Conservation (phyloP, 176 grass and related monocot genomes). For the Aegilops umbellulata region DNA sequence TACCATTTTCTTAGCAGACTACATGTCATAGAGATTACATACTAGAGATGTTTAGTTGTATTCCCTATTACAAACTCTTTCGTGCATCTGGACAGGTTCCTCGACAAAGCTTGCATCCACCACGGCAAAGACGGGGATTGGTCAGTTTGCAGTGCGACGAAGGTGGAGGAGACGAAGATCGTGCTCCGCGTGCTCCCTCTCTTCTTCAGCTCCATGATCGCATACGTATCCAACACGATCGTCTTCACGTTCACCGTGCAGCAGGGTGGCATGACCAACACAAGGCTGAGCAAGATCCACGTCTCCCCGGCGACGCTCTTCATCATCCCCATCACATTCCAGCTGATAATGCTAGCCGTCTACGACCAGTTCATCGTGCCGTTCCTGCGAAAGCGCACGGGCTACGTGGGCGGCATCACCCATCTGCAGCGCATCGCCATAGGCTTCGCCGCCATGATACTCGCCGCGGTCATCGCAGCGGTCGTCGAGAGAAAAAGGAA, state of each 20-base stretch:
- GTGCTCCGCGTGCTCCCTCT: constrained; percentile 49
- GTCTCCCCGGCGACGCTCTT: constrained; percentile 60
- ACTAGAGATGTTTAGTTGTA: background rate
- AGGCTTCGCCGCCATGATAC: constrained; percentile 30
- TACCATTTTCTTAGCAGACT: background rate
- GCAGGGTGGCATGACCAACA: constrained; percentile 57
- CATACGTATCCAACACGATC: constrained; percentile 36
- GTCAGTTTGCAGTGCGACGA: constrained; percentile 34
- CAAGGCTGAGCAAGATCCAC: constrained; percentile 45
- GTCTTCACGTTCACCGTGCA: constrained; percentile 54
- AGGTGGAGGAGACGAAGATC: constrained; percentile 68
- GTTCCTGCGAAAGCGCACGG: constrained; percentile 35
- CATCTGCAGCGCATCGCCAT: constrained; percentile 44
- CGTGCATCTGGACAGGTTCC: constrained; percentile 44
- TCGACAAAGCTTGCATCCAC: constrained; percentile 58
- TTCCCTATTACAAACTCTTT: background rate
- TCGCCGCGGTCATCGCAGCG: constrained; percentile 40
- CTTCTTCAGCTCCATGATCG: constrained; percentile 54
- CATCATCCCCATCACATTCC: constrained; percentile 51
- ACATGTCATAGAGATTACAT: background rate
- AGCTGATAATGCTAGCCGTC: constrained; percentile 40
- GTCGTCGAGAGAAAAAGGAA: constrained; percentile 44
- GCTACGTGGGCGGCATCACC: constrained; percentile 38
- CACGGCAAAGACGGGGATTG: constrained; percentile 34
- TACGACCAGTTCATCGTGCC: constrained; percentile 54